These are phyloP conservation scores for Darksidea phi DNA, from an alignment of 495 filamentous ascomycete species.

Conservation along the genomic window DNA sequence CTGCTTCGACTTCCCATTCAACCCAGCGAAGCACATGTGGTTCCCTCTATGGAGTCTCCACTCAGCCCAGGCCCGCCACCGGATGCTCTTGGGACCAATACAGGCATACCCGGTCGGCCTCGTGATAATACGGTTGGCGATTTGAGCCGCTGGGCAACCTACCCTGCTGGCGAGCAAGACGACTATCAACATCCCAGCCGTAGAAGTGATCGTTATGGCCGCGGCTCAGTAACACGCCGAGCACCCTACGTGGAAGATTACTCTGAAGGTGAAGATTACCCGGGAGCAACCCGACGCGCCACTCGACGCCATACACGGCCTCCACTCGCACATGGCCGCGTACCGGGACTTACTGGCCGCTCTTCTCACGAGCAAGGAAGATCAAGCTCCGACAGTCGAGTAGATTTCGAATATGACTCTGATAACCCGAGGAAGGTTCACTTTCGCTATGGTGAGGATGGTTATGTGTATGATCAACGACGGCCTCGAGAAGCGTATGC, in stretches of 20 bases:
- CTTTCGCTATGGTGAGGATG: constrained; percentile 15
- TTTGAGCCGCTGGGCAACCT: background rate
- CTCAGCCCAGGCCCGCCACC: background rate
- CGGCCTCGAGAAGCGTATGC: background rate
- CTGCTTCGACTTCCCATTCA: constrained; percentile 18
- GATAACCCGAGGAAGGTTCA: constrained; percentile 17
- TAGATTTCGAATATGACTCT: constrained; percentile 15
- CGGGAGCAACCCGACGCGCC: constrained; percentile 12
- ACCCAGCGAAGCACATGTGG: constrained; percentile 10
- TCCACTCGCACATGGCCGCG: constrained; percentile 7
- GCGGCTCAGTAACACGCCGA: constrained; percentile 1
- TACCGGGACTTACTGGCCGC: background rate
- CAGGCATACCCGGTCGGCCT: background rate
- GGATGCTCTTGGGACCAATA: background rate
- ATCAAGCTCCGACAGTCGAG: constrained; percentile 4
- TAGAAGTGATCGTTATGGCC: constrained; percentile 14
- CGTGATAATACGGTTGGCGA: background rate
- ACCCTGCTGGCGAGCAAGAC: background rate
- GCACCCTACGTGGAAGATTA: constrained; percentile 18
- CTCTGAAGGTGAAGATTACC: constrained; percentile 16
- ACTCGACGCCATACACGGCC: constrained; percentile 5
- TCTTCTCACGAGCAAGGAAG: background rate
- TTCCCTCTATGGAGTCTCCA: constrained; percentile 7
- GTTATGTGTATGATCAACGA: background rate
- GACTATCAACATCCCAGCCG: constrained; percentile 1